Base-by-base conservation (phyloP, 2,329 filamentous ascomycete genomes). In the Ophiobolus disseminans region DNA sequence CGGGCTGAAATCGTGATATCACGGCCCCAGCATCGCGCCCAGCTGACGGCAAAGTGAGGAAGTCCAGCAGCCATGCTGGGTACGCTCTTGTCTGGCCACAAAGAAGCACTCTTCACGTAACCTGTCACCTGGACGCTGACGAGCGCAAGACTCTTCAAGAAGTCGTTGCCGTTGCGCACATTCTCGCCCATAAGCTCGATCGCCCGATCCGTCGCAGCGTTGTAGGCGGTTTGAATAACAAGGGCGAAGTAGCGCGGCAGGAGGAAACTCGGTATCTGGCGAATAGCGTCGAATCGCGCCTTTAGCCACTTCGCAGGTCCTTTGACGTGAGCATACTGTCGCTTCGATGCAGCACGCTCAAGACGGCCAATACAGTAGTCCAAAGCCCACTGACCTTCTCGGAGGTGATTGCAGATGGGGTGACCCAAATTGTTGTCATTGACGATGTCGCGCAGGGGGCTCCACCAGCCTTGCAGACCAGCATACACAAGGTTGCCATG, bases 391-490 rank as follows among this genome's bases (percentile, higher is more conserved):
- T 92, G 86, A 0, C 94, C 94, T 57, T 95, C 84, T 40, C 94
- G 87, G 4, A 99, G 82, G 66, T 99, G 93, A 65, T 97, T 88
- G 73, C 93, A 97, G 9, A 99, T 81, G 0, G 94, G 90, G 69
- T 99, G 94, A 0, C 90, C 94, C 7, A 99, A 83, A 68, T 97
- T 86, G 70, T 99, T 99, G 56, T 94, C 86, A 40, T 82, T 83
- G 61, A 97, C 89, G 53, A 99, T 88, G 48, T 89, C 81, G 62
- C 91, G 87, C 32, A 99, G 77, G 1, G 96, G 79, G 69, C 91
- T 97, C 91, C 93, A 96, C 93, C 94, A 99, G 28, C 95, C 95
- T 72, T 99, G 94, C n/a, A 99, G 81, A 52, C 94, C 94, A 51
- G 93, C 93, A 72, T 97, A 99, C 2, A 97, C 90, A 32, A 97